Conservation (phyloP, 768 basidiomycete species). For the Neoboletus brunneissimus region DNA sequence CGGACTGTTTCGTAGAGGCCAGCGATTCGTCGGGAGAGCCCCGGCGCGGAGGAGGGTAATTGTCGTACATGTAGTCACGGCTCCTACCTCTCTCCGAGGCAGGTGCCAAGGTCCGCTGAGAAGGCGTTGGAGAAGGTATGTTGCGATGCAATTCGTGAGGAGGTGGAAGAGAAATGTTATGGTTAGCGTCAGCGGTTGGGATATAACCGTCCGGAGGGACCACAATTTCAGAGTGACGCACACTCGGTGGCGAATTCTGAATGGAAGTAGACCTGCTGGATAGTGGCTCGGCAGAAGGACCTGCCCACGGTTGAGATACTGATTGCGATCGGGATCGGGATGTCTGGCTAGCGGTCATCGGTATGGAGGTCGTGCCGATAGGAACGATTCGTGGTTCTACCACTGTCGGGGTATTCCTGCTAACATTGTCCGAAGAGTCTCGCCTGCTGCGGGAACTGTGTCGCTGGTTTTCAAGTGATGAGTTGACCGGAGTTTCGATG, state of each 20-base stretch:
- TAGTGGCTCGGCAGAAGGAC: conserved; percentile 7
- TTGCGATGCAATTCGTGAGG: conserved; percentile 44
- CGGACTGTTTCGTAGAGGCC: conserved; percentile 29
- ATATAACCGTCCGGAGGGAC: conserved; percentile 51
- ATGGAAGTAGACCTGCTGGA: conserved; percentile 18
- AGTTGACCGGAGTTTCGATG: conserved; percentile 14
- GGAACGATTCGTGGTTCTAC: conserved; percentile 18
- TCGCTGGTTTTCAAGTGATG: conserved; percentile 19
- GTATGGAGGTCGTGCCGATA: conserved; percentile 5
- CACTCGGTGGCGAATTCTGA: conserved; percentile 18
- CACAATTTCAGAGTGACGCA: conserved; percentile 20
- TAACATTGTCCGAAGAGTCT: conserved; percentile 12
- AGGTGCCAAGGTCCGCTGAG: conserved; percentile 21
- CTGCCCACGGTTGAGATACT: conserved; percentile 18
- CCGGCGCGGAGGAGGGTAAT: conserved; percentile 18
- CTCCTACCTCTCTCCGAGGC: conserved; percentile 19
- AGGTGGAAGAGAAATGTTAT: conserved; percentile 45
- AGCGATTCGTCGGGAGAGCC: conserved; percentile 29
- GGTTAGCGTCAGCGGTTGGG: conserved; percentile 40
- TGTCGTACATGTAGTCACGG: conserved; percentile 27
- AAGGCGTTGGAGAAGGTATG: conserved; percentile 29
- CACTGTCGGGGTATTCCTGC: conserved; percentile 8
- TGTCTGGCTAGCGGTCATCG: conserved; percentile 11
- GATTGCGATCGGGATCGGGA: conserved; percentile 20
- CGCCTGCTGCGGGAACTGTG: conserved; percentile 19